Base-by-base conservation (phyloP, 805 yeast genomes). In the Priceomyces carsonii region DNA sequence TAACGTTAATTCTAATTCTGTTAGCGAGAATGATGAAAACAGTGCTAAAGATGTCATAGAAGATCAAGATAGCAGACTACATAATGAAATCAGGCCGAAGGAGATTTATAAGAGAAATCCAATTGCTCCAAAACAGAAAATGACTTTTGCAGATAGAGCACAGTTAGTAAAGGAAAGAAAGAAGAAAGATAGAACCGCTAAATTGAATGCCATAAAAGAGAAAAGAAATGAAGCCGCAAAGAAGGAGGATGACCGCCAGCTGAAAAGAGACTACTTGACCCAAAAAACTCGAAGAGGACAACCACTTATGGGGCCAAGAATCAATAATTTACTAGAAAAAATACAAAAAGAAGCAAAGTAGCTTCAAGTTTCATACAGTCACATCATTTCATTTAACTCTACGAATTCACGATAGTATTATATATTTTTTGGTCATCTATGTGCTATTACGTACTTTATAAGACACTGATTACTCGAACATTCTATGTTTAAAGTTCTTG, bases 301-400 rank as follows among this genome's bases (percentile, higher is more conserved):
- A 57, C 97, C 97, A 2, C 61, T 77, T 29, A 86, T 90, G 91
- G 96, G 88, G 0, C 95, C 96, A 10, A 77, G 95, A 59, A 86
- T 90, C 39, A 82, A 79, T 37, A 77, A 79, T 47, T 65, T 90
- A 28, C 68, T 90, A 32, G 93, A 84, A 35, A 86, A 88, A 58
- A 85, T 90, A 42, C 80, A 77, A 51, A 61, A 60, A 18, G 81
- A 77, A n/a, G n/a, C n/a, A n/a, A n/a, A n/a, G n/a, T n/a, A n/a
- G n/a, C n/a, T n/a, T n/a, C n/a, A n/a, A n/a, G n/a, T n/a, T n/a
- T n/a, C n/a, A n/a, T n/a, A n/a, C n/a, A n/a, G n/a, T n/a, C n/a
- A n/a, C n/a, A n/a, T n/a, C n/a, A n/a, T n/a, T n/a, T n/a, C 8
- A 27, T 8, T 12, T 23, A 29, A 9, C 14, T 17, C 25, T 18